A percentile compares a stretch with the other conserved stretches of the same genome.
phyloP scores from a whole-genome alignment of 441 rosid genomes.

The Gossypium gossypioides region DNA sequence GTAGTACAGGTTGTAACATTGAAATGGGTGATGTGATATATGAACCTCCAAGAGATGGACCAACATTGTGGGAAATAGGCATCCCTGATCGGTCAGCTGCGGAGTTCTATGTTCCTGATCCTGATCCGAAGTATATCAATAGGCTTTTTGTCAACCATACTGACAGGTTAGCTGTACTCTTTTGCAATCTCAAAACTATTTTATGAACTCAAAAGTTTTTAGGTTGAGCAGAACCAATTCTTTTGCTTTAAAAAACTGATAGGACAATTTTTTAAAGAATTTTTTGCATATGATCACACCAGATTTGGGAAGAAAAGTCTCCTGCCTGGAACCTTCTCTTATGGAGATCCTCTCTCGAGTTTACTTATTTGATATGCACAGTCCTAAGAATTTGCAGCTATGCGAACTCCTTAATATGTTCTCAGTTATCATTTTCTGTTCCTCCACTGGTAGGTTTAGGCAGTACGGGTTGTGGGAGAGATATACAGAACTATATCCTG shows the following conservation, averaged over 20 bases:
- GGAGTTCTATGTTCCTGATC: slow-evolving; percentile 57
- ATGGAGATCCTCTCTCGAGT: slow-evolving; percentile 1
- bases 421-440: background rate
- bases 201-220: background rate
- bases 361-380: background rate
- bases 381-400: background rate
- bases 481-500: slow-evolving; percentile 62
- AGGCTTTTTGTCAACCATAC: slow-evolving; percentile 29
- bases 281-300: background rate
- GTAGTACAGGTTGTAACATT: slow-evolving; percentile 21
- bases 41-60: slow-evolving; percentile 46
- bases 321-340: too few species aligned
- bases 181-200: background rate
- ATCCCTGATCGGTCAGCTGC: slow-evolving; percentile 57
- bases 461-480: slow-evolving; percentile 80
- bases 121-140: slow-evolving; percentile 40
- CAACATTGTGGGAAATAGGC: slow-evolving; percentile 71
- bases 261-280: background rate
- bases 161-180: slow-evolving; percentile 29
- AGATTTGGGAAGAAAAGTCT: too few species aligned
- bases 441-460: slow-evolving; percentile 46
- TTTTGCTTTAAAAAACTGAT: too few species aligned
- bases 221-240: background rate
- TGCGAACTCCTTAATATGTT: background rate
- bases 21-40: slow-evolving; percentile 29